A percentile compares a stretch with the other conserved stretches of the same genome.
Conservation (phyloP, 768 basidiomycete genomes). For the Leccinum variicolor region DNA sequence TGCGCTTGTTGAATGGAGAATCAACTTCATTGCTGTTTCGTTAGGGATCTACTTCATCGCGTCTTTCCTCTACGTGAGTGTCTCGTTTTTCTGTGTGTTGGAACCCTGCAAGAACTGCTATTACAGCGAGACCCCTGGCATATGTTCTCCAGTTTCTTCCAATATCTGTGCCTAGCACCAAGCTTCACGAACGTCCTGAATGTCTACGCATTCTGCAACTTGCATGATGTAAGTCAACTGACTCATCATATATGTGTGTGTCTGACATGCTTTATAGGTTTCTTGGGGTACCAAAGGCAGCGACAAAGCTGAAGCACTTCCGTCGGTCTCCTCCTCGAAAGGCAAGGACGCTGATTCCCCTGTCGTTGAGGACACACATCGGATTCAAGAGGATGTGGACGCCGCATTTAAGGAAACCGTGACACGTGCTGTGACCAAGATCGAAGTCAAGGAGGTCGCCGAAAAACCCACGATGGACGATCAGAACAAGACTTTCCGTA, state of each 20-base stretch:
- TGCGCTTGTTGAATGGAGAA: neutral
- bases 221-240: constrained; percentile 68
- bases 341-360: constrained; percentile 66
- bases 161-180: constrained; percentile 86
- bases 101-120: constrained; percentile 4
- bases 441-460: constrained; percentile 57
- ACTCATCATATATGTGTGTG: neutral
- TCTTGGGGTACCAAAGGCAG: constrained; percentile 96
- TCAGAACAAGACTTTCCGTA: constrained; percentile 90
- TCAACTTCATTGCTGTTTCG: constrained; percentile 7
- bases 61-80: constrained; percentile 80
- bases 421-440: constrained; percentile 76
- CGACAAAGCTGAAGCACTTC: constrained; percentile 90
- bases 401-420: constrained; percentile 90
- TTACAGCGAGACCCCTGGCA: constrained; percentile 93
- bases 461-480: constrained; percentile 89
- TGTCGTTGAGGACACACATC: constrained; percentile 83
- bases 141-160: constrained; percentile 91
- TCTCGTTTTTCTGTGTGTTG: neutral
- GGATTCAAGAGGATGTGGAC: constrained; percentile 86
- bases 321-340: constrained; percentile 85
- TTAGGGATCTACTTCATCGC: constrained; percentile 77
- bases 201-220: constrained; percentile 96
- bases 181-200: constrained; percentile 95
- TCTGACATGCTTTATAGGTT: constrained; percentile 41